Percentiles rank a stretch among this genome's conserved stretches.
phyloP scores from a whole-genome alignment of 805 yeast genomes.

The Saccharomycopsis olivae region DNA sequence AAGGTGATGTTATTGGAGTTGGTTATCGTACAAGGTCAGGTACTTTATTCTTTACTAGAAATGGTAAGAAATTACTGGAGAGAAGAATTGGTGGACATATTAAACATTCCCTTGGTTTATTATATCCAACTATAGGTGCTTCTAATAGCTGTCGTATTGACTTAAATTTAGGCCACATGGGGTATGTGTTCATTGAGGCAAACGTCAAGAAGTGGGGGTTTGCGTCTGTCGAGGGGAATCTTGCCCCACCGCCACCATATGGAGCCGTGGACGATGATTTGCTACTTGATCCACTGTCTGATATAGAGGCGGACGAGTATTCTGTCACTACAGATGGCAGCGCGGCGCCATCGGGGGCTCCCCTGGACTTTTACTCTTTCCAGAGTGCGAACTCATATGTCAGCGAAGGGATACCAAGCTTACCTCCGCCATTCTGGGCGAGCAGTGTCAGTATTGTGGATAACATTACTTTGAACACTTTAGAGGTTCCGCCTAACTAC shows the following conservation, averaged over 20 bases:
- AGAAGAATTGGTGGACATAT: constrained; percentile 73
- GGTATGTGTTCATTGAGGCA: constrained; percentile 84
- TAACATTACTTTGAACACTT: constrained; percentile 16
- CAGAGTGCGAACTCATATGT: no score
- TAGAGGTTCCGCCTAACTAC: no score
- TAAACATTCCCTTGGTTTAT: constrained; percentile 29
- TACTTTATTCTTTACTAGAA: constrained; percentile 84
- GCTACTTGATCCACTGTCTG: constrained; percentile 43
- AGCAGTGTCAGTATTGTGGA: constrained; percentile 13
- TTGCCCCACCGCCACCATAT: constrained; percentile 92
- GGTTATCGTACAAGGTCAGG: constrained; percentile 81
- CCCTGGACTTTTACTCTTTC: no score
- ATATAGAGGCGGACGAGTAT: constrained; percentile 35
- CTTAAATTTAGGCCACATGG: constrained; percentile 82
- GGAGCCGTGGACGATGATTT: constrained; percentile 71
- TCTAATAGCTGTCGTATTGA: constrained; percentile 73
- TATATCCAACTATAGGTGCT: constrained; percentile 88
- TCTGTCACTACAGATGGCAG: no score
- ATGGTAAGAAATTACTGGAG: constrained; percentile 82
- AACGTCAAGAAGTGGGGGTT: constrained; percentile 94
- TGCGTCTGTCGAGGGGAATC: constrained; percentile 76
- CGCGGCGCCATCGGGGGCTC: no score
- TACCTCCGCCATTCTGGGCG: constrained; percentile 19
- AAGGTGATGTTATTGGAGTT: constrained; percentile 89
- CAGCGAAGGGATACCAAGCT: constrained; percentile 17